Conservation (phyloP, 1,139 yeast species). For the Geotrichum phurueaensis region DNA sequence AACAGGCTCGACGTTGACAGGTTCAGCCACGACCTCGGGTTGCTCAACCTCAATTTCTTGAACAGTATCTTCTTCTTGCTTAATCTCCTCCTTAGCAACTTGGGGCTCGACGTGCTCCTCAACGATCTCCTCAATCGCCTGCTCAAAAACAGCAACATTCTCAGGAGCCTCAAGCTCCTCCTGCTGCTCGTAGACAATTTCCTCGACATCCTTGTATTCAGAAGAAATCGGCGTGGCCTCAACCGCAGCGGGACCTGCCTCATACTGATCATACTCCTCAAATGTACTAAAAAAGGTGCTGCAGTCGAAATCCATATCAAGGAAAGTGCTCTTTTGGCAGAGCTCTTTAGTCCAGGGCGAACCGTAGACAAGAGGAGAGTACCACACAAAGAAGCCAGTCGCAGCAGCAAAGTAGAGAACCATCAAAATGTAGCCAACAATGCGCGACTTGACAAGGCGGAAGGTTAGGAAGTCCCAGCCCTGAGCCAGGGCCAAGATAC, state of each 20-base stretch:
- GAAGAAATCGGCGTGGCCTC: slow-evolving; percentile 8
- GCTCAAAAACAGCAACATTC: slow-evolving; percentile 1
- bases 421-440: slow-evolving; percentile 41
- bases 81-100: background rate
- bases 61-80: slow-evolving; percentile 1
- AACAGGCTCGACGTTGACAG: slow-evolving; percentile 12
- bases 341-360: slow-evolving; percentile 65
- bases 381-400: slow-evolving; percentile 52
- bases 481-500: slow-evolving; percentile 78
- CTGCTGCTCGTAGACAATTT: background rate
- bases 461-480: slow-evolving; percentile 56
- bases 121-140: slow-evolving; percentile 11
- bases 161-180: background rate
- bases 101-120: slow-evolving; percentile 1
- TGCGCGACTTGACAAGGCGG: slow-evolving; percentile 41
- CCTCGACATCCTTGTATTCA: background rate
- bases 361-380: slow-evolving; percentile 75
- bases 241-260: background rate
- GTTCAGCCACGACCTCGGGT: slow-evolving; percentile 11
- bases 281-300: slow-evolving; percentile 43
- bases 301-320: slow-evolving; percentile 81
- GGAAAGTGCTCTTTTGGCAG: slow-evolving; percentile 58
- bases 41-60: slow-evolving; percentile 12
- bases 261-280: slow-evolving; percentile 27
- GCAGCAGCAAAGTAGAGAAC: slow-evolving; percentile 47